Conservation (phyloP, 257 asterid species). For the Solanum bukasovii region DNA sequence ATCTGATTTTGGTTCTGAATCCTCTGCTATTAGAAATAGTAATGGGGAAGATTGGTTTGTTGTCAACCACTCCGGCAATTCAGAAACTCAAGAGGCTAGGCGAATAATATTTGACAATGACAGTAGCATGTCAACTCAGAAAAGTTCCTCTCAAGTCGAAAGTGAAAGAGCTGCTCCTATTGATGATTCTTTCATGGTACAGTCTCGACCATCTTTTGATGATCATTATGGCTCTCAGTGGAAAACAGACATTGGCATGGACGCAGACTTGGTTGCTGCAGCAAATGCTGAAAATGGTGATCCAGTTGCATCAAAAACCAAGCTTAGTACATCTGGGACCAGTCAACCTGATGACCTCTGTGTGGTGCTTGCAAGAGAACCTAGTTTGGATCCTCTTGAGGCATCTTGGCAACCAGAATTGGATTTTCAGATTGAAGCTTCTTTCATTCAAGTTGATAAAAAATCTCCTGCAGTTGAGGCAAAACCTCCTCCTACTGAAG, state of each 20-base stretch:
- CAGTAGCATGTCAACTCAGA: slow-evolving; percentile 9
- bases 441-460: slow-evolving; percentile 33
- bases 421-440: slow-evolving; percentile 54
- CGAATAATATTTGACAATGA: slow-evolving; percentile 18
- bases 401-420: slow-evolving; percentile 62
- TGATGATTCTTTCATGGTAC: slow-evolving; percentile 74
- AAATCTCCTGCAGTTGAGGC: slow-evolving; percentile 18
- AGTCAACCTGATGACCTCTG: slow-evolving; percentile 69
- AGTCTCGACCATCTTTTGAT: slow-evolving; percentile 29
- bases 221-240: slow-evolving; percentile 38
- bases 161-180: slow-evolving; percentile 22
- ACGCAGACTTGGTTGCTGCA: slow-evolving; percentile 25
- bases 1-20: slow-evolving; percentile 46
- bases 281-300: slow-evolving; percentile 20
- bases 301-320: slow-evolving; percentile 6
- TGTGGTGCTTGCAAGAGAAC: slow-evolving; percentile 52
- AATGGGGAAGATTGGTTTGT: slow-evolving; percentile 57
- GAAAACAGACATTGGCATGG: slow-evolving; percentile 60
- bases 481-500: slow-evolving; percentile 18
- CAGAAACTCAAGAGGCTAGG: slow-evolving; percentile 12
- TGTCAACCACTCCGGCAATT: slow-evolving; percentile 29
- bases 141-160: slow-evolving; percentile 16
- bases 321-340: slow-evolving; percentile 1
- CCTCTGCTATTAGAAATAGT: slow-evolving; percentile 28
- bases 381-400: slow-evolving; percentile 27